phyloP scores from a whole-genome alignment of 2,329 filamentous ascomycete genomes.

The Penicillium aurantiogriseum region DNA sequence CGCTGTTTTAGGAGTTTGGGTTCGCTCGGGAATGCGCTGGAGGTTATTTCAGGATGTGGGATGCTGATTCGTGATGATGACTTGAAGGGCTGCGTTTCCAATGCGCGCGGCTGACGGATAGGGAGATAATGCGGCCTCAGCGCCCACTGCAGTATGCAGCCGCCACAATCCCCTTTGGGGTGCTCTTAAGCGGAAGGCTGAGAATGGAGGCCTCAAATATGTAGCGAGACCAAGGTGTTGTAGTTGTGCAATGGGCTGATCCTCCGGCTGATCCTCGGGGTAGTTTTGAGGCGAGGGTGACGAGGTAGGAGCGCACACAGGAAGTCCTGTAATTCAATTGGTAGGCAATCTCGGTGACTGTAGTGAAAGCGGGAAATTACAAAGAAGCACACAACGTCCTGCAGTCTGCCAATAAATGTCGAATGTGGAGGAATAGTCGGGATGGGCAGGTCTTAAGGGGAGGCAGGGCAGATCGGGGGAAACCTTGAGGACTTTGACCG shows the following conservation, averaged over 20 bases:
- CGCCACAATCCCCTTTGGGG: constrained; percentile 5
- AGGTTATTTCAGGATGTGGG: neutral
- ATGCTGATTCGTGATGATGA: neutral
- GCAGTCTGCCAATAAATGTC: neutral
- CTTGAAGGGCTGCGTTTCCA: constrained; percentile 6
- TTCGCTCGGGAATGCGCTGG: constrained; percentile 5
- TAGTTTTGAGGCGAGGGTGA: constrained; percentile 10
- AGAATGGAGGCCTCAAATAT: constrained; percentile 3
- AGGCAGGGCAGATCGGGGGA: constrained; percentile 5
- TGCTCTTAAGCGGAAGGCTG: constrained; percentile 1
- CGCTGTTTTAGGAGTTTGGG: neutral
- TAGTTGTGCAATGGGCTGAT: constrained; percentile 12
- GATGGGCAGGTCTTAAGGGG: constrained; percentile 7
- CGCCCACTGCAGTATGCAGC: constrained; percentile 15
- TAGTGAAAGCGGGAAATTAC: neutral
- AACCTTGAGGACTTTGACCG: constrained; percentile 11
- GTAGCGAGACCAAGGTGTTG: constrained; percentile 7
- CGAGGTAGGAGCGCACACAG: constrained; percentile 5
- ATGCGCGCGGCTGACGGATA: constrained; percentile 23
- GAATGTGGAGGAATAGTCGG: neutral
- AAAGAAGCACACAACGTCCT: neutral
- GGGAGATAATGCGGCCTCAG: constrained; percentile 21
- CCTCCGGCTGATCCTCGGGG: neutral
- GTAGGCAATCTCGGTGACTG: neutral
- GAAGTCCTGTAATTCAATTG: constrained; percentile 12